phyloP scores from a whole-genome alignment of 495 filamentous ascomycete species.

The Penicillium fimorum region DNA sequence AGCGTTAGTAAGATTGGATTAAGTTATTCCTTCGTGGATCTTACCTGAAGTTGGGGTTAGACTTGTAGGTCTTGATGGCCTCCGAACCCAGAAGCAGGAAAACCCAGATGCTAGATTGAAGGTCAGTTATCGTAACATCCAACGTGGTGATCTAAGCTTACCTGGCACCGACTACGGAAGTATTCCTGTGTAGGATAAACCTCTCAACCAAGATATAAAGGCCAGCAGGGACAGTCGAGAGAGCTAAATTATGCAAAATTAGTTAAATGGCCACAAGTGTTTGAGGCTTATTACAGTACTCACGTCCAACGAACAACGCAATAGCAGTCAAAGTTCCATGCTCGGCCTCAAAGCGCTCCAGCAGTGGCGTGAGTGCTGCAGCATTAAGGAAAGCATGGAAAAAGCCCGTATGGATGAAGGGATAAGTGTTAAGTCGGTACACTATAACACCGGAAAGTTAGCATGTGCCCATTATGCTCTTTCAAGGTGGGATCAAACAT shows the following conservation, averaged over 20 bases:
- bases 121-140: slow-evolving; percentile 10
- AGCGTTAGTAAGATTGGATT: slow-evolving; percentile 7
- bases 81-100: slow-evolving; percentile 84
- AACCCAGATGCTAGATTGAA: slow-evolving; percentile 70
- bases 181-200: slow-evolving; percentile 61
- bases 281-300: slow-evolving; percentile 38
- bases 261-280: slow-evolving; percentile 9
- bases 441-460: slow-evolving; percentile 53
- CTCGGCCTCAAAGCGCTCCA: slow-evolving; percentile 93
- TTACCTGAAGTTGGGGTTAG: slow-evolving; percentile 70
- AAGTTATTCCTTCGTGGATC: neutral
- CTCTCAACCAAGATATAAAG: slow-evolving; percentile 71
- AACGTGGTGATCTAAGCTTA: slow-evolving; percentile 36
- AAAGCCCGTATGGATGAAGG: slow-evolving; percentile 78
- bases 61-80: slow-evolving; percentile 73
- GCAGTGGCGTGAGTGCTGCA: slow-evolving; percentile 72
- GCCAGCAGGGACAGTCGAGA: slow-evolving; percentile 74
- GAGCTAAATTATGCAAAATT: slow-evolving; percentile 47
- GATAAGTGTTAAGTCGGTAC: slow-evolving; percentile 91
- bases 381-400: slow-evolving; percentile 79
- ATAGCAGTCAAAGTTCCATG: slow-evolving; percentile 84
- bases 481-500: slow-evolving; percentile 34
- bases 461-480: neutral
- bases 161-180: slow-evolving; percentile 78
- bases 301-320: slow-evolving; percentile 85